A percentile compares a stretch with the other conserved stretches of the same genome.
Conservation (phyloP, 2,329 filamentous ascomycete species). For the Ramularia endophylla region DNA sequence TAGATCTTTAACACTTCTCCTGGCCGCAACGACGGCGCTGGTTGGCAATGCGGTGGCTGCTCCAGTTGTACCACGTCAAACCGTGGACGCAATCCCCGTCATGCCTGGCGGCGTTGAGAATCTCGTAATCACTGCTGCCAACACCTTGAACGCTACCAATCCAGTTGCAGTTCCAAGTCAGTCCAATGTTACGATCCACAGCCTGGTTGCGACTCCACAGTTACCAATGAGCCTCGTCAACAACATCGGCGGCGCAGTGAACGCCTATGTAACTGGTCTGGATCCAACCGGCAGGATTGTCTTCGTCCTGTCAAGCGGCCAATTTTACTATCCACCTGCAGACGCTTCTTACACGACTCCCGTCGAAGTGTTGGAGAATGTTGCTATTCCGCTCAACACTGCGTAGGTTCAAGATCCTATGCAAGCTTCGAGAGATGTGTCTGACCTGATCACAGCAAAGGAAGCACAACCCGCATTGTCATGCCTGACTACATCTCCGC, state of each 20-base stretch:
- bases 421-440: too few relatives aligned
- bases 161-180: slow-evolving; percentile 3
- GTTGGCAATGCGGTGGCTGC: background rate
- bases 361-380: slow-evolving; percentile 32
- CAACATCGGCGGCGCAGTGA: slow-evolving; percentile 38
- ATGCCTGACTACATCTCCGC: slow-evolving; percentile 41
- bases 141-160: slow-evolving; percentile 14
- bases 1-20: background rate
- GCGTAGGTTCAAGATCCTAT: slow-evolving; percentile 1
- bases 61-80: slow-evolving; percentile 1
- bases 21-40: background rate
- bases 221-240: slow-evolving; percentile 36
- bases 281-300: slow-evolving; percentile 38
- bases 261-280: slow-evolving; percentile 44
- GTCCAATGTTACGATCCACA: slow-evolving; percentile 7
- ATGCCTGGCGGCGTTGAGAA: slow-evolving; percentile 12
- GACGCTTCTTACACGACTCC: slow-evolving; percentile 28
- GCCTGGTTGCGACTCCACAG: slow-evolving; percentile 4
- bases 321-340: slow-evolving; percentile 40
- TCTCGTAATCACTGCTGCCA: slow-evolving; percentile 11
- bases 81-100: slow-evolving; percentile 2
- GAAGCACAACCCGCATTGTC: slow-evolving; percentile 39
- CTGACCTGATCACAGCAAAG: slow-evolving; percentile 13
- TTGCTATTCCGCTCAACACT: slow-evolving; percentile 37
- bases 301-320: slow-evolving; percentile 40